These are phyloP conservation scores for Nannochloris sp. DNA, from an alignment of 139 green algal species.

Conservation along the genomic window DNA sequence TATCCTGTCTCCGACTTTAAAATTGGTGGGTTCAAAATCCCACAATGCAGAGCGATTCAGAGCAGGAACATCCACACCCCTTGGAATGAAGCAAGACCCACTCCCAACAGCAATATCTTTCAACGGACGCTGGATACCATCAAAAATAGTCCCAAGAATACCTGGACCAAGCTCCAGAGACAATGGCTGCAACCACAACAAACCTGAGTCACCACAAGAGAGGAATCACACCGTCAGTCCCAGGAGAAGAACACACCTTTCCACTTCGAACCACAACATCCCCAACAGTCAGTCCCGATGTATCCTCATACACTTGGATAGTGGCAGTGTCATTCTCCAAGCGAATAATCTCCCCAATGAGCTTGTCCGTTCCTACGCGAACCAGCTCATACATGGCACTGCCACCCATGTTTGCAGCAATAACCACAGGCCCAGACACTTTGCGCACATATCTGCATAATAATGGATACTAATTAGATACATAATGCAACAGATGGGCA, in stretches of 20 bases:
- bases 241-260: constrained; percentile 49
- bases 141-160: constrained; percentile 96
- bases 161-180: constrained; percentile 94
- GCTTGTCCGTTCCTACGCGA: constrained; percentile 80
- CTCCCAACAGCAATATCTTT: constrained; percentile 74
- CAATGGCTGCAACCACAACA: constrained; percentile 59
- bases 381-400: constrained; percentile 99
- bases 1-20: constrained; percentile 89
- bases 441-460: constrained; percentile 61
- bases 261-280: constrained; percentile 80
- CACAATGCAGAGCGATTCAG: constrained; percentile 74
- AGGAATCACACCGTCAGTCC: too few relatives aligned
- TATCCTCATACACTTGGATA: constrained; percentile 98
- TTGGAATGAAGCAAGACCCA: constrained; percentile 91
- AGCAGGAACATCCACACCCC: constrained; percentile 85
- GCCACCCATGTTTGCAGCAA: constrained; percentile 89
- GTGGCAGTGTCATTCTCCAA: constrained; percentile 94
- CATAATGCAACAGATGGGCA: background rate
- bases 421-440: constrained; percentile 95
- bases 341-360: constrained; percentile 99
- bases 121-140: constrained; percentile 97
- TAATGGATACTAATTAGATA: background rate
- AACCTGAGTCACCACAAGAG: too few relatives aligned
- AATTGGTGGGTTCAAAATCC: constrained; percentile 84
- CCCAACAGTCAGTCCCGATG: constrained; percentile 87